Percentiles rank a stretch among this genome's conserved stretches.
Evolutionary conservation across 345 rosid species (phyloP).

Genomic region (Fremontodendron californicum): DNA sequence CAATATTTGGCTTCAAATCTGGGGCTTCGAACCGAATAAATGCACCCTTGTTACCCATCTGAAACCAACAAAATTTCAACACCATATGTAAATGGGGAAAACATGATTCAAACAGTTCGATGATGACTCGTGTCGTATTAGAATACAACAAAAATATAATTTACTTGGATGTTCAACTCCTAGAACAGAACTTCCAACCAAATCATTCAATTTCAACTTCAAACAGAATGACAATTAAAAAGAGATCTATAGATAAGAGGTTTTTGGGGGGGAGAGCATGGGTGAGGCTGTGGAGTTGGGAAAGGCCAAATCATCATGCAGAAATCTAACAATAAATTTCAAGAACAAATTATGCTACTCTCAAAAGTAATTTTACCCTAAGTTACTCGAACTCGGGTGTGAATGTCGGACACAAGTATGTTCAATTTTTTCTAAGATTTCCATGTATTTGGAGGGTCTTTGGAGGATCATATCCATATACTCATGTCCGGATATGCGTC

Average conservation of each 20-base stretch:
- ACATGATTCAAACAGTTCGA: not conserved
- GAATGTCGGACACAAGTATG: too few species aligned
- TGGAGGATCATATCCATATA: too few species aligned
- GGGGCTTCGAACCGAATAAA: conserved; percentile 91
- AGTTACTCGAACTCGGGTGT: too few species aligned
- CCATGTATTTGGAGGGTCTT: too few species aligned
- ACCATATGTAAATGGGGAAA: not conserved
- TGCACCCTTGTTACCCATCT: conserved; percentile 99
- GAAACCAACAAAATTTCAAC: conserved; percentile 26
- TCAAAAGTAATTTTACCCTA: not conserved
- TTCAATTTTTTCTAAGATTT: too few species aligned
- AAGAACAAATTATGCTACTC: not conserved
- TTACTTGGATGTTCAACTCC: not conserved
- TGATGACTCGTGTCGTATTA: not conserved
- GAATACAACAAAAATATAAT: not conserved
- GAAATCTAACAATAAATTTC: not conserved
- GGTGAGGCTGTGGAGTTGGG: not conserved
- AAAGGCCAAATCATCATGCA: not conserved
- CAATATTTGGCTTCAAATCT: conserved; percentile 82
- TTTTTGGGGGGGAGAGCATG: not conserved
- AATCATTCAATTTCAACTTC: not conserved
- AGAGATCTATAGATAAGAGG: not conserved
- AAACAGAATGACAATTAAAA: not conserved
- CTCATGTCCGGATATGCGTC: too few species aligned
- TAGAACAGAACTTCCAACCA: not conserved